Percentiles rank a stretch among this genome's conserved stretches.
Conservation (phyloP, 768 basidiomycete species). For the Ramaria rubella region DNA sequence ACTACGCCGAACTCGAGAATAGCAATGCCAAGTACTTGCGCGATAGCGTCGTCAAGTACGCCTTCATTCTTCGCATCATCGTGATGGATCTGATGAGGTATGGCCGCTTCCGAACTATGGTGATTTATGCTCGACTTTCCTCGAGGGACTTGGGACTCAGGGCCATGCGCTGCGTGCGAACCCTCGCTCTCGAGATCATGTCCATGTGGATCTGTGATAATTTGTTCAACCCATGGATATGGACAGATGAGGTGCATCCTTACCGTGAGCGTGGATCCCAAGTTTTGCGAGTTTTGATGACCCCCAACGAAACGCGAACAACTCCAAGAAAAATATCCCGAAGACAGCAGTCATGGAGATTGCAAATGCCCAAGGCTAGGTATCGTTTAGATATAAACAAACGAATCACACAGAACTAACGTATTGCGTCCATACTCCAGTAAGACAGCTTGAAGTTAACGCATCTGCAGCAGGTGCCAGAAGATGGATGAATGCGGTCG, state of each 20-base stretch:
- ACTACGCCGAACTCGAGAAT: constrained; percentile 94
- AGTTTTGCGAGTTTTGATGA: constrained; percentile 59
- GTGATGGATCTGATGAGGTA: too few relatives aligned
- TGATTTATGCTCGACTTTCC: too few relatives aligned
- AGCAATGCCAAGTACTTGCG: constrained; percentile 80
- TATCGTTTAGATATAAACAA: neutral
- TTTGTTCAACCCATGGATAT: neutral
- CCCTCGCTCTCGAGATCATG: too few relatives aligned
- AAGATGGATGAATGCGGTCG: constrained; percentile 85
- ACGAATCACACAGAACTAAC: constrained; percentile 35
- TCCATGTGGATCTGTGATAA: constrained; percentile 49
- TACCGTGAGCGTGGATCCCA: constrained; percentile 54
- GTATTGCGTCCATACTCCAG: constrained; percentile 64
- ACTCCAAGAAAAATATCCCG: constrained; percentile 74
- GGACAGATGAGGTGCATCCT: constrained; percentile 14
- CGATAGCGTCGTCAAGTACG: constrained; percentile 40
- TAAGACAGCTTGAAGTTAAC: constrained; percentile 63
- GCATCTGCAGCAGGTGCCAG: constrained; percentile 69
- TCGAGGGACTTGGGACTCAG: too few relatives aligned
- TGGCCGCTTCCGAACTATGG: too few relatives aligned
- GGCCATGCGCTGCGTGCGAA: too few relatives aligned
- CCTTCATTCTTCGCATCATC: constrained; percentile 28
- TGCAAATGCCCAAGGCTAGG: constrained; percentile 80
- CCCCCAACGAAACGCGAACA: constrained; percentile 85
- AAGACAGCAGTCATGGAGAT: constrained; percentile 80